Base-by-base conservation (phyloP, 805 yeast genomes). In the Saccharomycopsis sp. region DNA sequence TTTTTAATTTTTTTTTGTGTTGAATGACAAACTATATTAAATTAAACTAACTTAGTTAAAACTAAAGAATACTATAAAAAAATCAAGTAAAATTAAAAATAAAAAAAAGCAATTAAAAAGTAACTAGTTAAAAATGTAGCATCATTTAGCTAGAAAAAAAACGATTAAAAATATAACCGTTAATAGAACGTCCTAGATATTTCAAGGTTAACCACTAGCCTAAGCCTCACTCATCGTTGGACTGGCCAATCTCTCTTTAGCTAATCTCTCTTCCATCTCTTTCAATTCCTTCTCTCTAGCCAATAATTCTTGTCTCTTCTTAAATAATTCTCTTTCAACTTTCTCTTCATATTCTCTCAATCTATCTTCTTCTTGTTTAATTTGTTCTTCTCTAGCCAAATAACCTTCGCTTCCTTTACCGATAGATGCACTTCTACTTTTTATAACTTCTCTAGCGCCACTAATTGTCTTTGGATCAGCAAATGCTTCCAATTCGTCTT, bases 321-420 rank as follows among this genome's bases (percentile, higher is more conserved):
- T 71, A 59, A 83, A 69, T 60, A 88, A 71, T 62, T 87, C 96
- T 59, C 81, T 85, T 65, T 88, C 96, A 21, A 88, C 94, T 55
- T 93, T 72, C 63, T 81, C 87, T 65, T 88, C 96, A 60, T 85
- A 85, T 36, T 85, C 84, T 57, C 74, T 80, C 58, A 88, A 72
- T 65, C 94, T 76, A 64, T 85, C 95, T 65, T 88, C 96, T 64
- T 88, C 96, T 43, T 81, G 68, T 56, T 85, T 79, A 56, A 87
- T 84, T 65, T 86, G 94, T 64, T 86, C 95, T 62, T 88, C 97
- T 63, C 90, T 85, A 32, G 78, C 76, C 41, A 73, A 54, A 50
- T 73, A 74, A 4, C 75, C 70, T 45, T 64, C 71, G 38, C 63
- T 60, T 46, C 59, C 59, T 29, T 55, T 53, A 37, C 42, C 44